Conservation (phyloP, 495 filamentous ascomycete species). For the Pyrenula massariospora region DNA sequence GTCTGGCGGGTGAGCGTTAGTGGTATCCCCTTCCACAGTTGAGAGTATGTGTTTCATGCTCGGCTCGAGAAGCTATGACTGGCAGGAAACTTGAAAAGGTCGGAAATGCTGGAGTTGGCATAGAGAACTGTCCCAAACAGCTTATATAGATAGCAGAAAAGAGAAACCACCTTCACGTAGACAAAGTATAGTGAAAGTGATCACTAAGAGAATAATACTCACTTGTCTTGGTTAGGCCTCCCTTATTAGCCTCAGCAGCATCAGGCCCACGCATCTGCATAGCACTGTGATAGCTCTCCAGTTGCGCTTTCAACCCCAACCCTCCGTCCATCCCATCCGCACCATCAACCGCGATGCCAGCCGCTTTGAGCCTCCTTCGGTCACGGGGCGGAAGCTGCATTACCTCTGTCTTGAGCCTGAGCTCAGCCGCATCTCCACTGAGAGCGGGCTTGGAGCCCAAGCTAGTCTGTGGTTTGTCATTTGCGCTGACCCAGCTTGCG, state of each 20-base stretch:
- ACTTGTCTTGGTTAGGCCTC: slow-evolving; percentile 82
- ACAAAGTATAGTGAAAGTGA: not conserved
- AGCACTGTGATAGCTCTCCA: slow-evolving; percentile 57
- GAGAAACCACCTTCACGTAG: not conserved
- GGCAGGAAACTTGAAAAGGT: too few species aligned
- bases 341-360: not conserved
- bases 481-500: slow-evolving; percentile 82
- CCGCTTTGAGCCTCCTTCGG: slow-evolving; percentile 73
- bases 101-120: too few species aligned
- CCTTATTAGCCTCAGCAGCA: slow-evolving; percentile 70
- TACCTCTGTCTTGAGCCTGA: slow-evolving; percentile 80
- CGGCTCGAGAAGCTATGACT: too few species aligned
- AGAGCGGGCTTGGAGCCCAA: slow-evolving; percentile 61
- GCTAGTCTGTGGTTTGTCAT: slow-evolving; percentile 78
- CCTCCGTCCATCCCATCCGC: not conserved
- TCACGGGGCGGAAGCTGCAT: slow-evolving; percentile 86
- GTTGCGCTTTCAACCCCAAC: slow-evolving; percentile 17
- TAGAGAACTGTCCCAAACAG: too few species aligned
- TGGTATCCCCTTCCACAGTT: too few species aligned
- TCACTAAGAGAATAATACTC: slow-evolving; percentile 19
- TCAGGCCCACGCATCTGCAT: slow-evolving; percentile 56
- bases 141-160: too few species aligned
- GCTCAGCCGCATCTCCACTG: slow-evolving; percentile 80
- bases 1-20: too few species aligned
- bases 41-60: too few species aligned